Percentiles rank a stretch among this genome's conserved stretches.
phyloP scores from a whole-genome alignment of 306 rosid species.

The Rubus idaeus region DNA sequence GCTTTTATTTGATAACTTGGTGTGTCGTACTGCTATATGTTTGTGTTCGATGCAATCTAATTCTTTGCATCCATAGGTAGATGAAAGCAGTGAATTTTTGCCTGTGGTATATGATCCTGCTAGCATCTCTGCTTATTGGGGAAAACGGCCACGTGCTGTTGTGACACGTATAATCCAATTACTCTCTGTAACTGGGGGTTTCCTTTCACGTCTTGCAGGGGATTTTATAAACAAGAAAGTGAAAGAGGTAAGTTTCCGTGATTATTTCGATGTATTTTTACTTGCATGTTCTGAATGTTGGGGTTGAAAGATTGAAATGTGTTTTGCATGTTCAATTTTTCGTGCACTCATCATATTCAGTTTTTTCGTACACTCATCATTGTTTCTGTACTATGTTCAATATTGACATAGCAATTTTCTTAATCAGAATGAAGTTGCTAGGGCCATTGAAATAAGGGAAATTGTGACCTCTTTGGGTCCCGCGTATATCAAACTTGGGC shows the following conservation, averaged over 20 bases:
- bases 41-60: slow-evolving; percentile 7
- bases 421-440: slow-evolving; percentile 90
- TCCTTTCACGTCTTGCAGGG: slow-evolving; percentile 74
- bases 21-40: neutral
- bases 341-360: neutral
- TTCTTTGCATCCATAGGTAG: slow-evolving; percentile 52
- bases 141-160: slow-evolving; percentile 90
- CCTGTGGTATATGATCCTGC: slow-evolving; percentile 87
- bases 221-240: slow-evolving; percentile 84
- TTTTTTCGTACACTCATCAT: slow-evolving; percentile 11
- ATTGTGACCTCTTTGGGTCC: slow-evolving; percentile 99
- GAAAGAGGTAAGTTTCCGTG: slow-evolving; percentile 61
- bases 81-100: slow-evolving; percentile 91
- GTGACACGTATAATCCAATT: slow-evolving; percentile 83
- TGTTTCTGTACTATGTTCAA: neutral
- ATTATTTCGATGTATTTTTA: neutral
- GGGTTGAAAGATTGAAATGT: neutral
- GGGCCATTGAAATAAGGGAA: slow-evolving; percentile 94
- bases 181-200: slow-evolving; percentile 94
- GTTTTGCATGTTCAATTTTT: neutral
- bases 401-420: slow-evolving; percentile 22
- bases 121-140: slow-evolving; percentile 93
- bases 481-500: slow-evolving; percentile 96
- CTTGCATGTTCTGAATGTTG: neutral
- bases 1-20: neutral